These are phyloP conservation scores for Xerocomellus dryophilus DNA, from an alignment of 768 basidiomycete genomes.

Conservation along the genomic window DNA sequence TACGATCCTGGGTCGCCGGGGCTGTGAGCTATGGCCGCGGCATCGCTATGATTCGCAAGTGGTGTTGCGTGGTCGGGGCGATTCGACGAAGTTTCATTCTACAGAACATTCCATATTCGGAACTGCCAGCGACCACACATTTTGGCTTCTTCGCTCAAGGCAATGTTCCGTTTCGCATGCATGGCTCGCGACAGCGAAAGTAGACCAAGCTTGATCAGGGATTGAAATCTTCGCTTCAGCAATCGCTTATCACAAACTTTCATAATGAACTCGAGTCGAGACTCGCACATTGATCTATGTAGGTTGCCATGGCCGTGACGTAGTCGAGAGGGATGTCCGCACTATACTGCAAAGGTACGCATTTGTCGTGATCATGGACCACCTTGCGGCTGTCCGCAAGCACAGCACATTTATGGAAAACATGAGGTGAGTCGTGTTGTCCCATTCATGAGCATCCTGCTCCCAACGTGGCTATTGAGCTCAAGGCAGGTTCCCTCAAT, in stretches of 20 bases:
- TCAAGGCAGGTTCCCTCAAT: conserved; percentile 33
- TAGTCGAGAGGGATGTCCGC: conserved; percentile 22
- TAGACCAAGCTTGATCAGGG: conserved; percentile 6
- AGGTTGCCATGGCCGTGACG: conserved; percentile 28
- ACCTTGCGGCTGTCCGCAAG: conserved; percentile 33
- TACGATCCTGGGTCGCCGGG: conserved; percentile 10
- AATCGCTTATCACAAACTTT: conserved; percentile 15
- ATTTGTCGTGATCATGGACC: conserved; percentile 34
- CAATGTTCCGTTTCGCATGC: conserved; percentile 19
- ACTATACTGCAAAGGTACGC: conserved; percentile 23
- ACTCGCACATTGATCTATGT: conserved; percentile 6
- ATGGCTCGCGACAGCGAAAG: neutral
- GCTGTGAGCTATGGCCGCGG: conserved; percentile 7
- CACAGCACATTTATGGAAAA: conserved; percentile 34
- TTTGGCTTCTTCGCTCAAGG: conserved; percentile 6
- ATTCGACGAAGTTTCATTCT: conserved; percentile 16
- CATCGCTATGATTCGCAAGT: too few relatives aligned
- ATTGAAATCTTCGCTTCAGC: conserved; percentile 5
- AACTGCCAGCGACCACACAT: neutral
- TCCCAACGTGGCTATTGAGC: conserved; percentile 35
- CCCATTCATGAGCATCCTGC: conserved; percentile 32
- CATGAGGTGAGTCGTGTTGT: conserved; percentile 37
- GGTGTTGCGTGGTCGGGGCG: conserved; percentile 7
- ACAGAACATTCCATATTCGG: conserved; percentile 30
- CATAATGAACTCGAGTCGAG: conserved; percentile 3